Conservation (phyloP, 345 rosid genomes). For the Citrus cavaleriei region DNA sequence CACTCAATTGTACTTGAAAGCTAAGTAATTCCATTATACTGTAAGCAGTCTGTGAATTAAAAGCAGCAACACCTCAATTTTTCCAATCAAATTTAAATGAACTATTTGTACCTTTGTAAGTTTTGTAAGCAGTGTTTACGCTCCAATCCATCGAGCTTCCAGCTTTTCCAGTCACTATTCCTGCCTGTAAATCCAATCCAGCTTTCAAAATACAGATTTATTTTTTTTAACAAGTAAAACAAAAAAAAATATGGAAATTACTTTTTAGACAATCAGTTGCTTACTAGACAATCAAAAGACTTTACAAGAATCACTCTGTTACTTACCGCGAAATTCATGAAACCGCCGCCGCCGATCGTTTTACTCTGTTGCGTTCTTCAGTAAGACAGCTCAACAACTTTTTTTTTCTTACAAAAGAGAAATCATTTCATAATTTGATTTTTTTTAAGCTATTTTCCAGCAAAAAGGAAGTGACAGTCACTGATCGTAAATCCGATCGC, state of each 20-base stretch:
- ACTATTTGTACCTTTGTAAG: conserved; percentile 58
- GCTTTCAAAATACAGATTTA: background rate
- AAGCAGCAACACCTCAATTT: too few relatives aligned
- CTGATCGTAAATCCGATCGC: background rate
- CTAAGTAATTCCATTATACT: too few relatives aligned
- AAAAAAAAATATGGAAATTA: too few relatives aligned
- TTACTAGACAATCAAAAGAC: background rate
- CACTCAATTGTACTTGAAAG: too few relatives aligned
- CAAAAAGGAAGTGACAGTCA: background rate
- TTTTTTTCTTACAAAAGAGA: too few relatives aligned
- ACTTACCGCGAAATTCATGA: conserved; percentile 24
- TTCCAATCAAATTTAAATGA: background rate
- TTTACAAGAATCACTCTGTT: background rate
- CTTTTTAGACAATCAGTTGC: background rate
- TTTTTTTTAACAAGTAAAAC: too few relatives aligned
- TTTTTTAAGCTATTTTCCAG: background rate
- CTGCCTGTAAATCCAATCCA: conserved; percentile 9
- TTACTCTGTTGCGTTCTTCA: too few relatives aligned
- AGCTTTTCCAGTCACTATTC: conserved; percentile 27
- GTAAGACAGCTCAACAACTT: too few relatives aligned
- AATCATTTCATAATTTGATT: too few relatives aligned
- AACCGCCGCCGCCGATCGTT: background rate
- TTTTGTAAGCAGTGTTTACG: conserved; percentile 69
- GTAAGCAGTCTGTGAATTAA: too few relatives aligned
- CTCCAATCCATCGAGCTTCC: conserved; percentile 75